A percentile compares a stretch with the other conserved stretches of the same genome.
Evolutionary conservation across 495 filamentous ascomycete species (phyloP).

Genomic region (Annulohypoxylon moriforme): DNA sequence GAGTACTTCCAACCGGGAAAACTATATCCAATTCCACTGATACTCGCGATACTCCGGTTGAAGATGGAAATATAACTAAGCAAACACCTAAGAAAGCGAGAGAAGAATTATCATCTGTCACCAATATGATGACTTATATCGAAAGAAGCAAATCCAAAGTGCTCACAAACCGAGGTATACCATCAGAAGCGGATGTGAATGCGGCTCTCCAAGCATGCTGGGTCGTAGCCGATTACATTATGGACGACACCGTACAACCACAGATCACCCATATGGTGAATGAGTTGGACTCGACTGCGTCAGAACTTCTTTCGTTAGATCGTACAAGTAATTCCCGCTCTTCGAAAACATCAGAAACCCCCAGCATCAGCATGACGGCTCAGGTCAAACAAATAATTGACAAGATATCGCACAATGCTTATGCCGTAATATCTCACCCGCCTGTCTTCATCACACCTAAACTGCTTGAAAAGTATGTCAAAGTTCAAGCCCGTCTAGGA

Average conservation of each 20-base stretch:
- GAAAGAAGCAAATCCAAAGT: conserved; percentile 32
- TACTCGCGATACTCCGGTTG: not conserved
- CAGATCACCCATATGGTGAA: conserved; percentile 38
- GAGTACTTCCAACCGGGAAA: conserved; percentile 26
- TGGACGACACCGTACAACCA: conserved; percentile 38
- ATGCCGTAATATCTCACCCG: conserved; percentile 75
- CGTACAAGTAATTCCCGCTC: not conserved
- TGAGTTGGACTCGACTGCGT: conserved; percentile 40
- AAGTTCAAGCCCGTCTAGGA: conserved; percentile 75
- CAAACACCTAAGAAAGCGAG: conserved; percentile 18
- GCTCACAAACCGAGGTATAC: conserved; percentile 24
- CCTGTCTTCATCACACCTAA: conserved; percentile 82
- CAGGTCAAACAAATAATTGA: conserved; percentile 51
- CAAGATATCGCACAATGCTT: conserved; percentile 64
- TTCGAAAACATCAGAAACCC: conserved; percentile 8
- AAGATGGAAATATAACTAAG: conserved; percentile 8
- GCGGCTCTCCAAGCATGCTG: conserved; percentile 41
- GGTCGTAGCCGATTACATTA: conserved; percentile 38
- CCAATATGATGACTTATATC: conserved; percentile 34
- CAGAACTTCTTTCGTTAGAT: conserved; percentile 47
- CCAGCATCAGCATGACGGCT: conserved; percentile 4
- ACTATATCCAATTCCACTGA: conserved; percentile 2
- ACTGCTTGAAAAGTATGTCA: conserved; percentile 75
- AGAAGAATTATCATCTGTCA: conserved; percentile 24
- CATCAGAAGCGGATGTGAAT: conserved; percentile 35